Conservation (phyloP, 1,139 yeast species). For the Tardiomyces digboiensis region DNA sequence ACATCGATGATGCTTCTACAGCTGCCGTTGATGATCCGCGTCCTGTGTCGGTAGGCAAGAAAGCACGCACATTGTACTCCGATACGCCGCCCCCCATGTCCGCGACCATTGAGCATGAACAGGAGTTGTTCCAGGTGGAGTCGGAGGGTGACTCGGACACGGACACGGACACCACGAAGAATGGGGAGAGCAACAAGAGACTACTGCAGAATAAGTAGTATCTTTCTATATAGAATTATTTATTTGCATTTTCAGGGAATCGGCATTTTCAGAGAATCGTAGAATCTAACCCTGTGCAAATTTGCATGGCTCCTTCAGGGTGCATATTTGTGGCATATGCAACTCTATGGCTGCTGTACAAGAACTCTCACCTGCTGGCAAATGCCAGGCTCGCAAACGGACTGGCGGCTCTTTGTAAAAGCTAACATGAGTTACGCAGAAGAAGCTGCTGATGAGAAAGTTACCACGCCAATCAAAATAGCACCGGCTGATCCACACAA, state of each 20-base stretch:
- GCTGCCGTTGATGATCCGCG: background rate
- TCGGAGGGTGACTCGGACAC: constrained; percentile 3
- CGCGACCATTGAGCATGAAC: background rate
- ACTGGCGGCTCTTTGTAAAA: no score
- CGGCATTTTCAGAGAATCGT: no score
- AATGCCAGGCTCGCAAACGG: no score
- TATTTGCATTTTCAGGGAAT: no score
- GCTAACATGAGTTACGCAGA: background rate
- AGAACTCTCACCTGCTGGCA: no score
- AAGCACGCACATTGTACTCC: background rate
- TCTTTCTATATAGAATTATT: no score
- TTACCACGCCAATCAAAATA: background rate
- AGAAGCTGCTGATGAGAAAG: background rate
- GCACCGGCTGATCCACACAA: background rate
- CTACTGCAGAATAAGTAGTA: background rate
- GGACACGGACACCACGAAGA: background rate
- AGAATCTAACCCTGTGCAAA: no score
- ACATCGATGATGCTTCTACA: constrained; percentile 4
- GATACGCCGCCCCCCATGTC: background rate
- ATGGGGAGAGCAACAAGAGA: background rate
- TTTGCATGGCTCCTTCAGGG: no score
- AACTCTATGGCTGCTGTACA: no score
- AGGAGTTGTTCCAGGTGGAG: constrained; percentile 4
- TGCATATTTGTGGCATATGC: no score
- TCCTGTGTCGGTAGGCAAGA: background rate